Conservation (phyloP, 1,139 yeast genomes). For the Candida sp. region DNA sequence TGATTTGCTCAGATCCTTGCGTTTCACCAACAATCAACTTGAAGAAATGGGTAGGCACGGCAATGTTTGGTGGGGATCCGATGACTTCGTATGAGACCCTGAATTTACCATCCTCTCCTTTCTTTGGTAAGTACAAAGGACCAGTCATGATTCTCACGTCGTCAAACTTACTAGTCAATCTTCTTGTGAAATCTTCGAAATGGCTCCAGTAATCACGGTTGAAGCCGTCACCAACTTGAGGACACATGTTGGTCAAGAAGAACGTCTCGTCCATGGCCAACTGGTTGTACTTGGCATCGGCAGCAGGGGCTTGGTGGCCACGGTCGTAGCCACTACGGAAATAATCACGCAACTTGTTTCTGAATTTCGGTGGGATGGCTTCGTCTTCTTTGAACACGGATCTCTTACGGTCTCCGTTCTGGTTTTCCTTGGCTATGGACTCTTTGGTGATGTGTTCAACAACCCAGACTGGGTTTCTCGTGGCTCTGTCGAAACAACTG, state of each 20-base stretch:
- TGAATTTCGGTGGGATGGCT: conserved; percentile 73
- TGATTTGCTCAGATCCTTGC: conserved; percentile 51
- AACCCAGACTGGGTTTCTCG: conserved; percentile 88
- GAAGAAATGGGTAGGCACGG: conserved; percentile 98
- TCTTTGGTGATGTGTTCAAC: conserved; percentile 88
- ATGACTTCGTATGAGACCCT: conserved; percentile 89
- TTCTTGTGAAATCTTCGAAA: conserved; percentile 86
- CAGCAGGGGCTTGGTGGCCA: conserved; percentile 99
- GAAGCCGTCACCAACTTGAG: conserved; percentile 98
- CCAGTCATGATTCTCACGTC: conserved; percentile 92
- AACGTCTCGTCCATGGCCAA: conserved; percentile 96
- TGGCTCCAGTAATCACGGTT: conserved; percentile 98
- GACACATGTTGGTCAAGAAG: conserved; percentile 86
- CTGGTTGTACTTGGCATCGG: conserved; percentile 91
- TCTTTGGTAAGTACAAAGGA: conserved; percentile 86
- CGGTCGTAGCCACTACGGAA: conserved; percentile 96
- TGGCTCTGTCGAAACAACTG: conserved; percentile 85
- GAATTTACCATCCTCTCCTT: conserved; percentile 65
- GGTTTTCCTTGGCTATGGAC: conserved; percentile 49
- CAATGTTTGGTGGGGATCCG: conserved; percentile 96
- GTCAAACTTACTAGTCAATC: conserved; percentile 68
- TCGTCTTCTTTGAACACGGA: conserved; percentile 91
- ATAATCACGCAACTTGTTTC: conserved; percentile 81
- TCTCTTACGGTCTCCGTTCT: conserved; percentile 74
- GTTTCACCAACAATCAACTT: conserved; percentile 87